phyloP scores from a whole-genome alignment of 345 rosid species.

The Crucihimalaya himalaica region DNA sequence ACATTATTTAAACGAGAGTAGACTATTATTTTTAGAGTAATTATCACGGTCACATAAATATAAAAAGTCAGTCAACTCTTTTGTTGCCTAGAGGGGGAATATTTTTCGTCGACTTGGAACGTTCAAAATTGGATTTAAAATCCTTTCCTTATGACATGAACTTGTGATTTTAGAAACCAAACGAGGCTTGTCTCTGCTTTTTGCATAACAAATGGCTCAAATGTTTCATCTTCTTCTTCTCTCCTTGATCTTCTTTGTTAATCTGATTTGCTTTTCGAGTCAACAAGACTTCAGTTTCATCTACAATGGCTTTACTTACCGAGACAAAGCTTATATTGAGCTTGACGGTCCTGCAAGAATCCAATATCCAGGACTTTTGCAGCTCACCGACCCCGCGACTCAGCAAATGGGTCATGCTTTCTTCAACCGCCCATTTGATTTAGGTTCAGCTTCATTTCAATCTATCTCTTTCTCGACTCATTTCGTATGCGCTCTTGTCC shows the following conservation, averaged over 20 bases:
- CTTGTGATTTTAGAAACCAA: not conserved
- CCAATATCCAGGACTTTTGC: slow-evolving; percentile 47
- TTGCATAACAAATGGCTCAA: slow-evolving; percentile 23
- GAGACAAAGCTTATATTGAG: slow-evolving; percentile 28
- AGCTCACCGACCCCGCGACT: slow-evolving; percentile 52
- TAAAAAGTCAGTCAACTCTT: slow-evolving; percentile 24
- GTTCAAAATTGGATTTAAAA: not conserved
- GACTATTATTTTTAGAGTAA: slow-evolving; percentile 17
- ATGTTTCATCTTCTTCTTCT: not conserved
- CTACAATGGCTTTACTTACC: slow-evolving; percentile 51
- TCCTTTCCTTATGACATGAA: not conserved
- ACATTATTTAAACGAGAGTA: too few species aligned
- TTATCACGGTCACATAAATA: not conserved
- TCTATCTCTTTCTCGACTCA: slow-evolving; percentile 38
- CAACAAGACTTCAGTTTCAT: slow-evolving; percentile 40
- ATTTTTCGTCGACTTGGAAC: slow-evolving; percentile 12
- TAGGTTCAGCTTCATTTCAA: slow-evolving; percentile 43
- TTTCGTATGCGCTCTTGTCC: slow-evolving; percentile 48
- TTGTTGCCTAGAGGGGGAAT: not conserved
- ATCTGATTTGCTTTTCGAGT: slow-evolving; percentile 29
- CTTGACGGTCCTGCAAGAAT: slow-evolving; percentile 44
- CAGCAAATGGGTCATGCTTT: slow-evolving; percentile 49
- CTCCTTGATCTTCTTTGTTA: slow-evolving; percentile 6
- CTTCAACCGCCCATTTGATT: slow-evolving; percentile 40
- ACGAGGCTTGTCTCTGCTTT: not conserved